Conservation (phyloP, 805 yeast genomes). For the Myxozyma neglecta region DNA sequence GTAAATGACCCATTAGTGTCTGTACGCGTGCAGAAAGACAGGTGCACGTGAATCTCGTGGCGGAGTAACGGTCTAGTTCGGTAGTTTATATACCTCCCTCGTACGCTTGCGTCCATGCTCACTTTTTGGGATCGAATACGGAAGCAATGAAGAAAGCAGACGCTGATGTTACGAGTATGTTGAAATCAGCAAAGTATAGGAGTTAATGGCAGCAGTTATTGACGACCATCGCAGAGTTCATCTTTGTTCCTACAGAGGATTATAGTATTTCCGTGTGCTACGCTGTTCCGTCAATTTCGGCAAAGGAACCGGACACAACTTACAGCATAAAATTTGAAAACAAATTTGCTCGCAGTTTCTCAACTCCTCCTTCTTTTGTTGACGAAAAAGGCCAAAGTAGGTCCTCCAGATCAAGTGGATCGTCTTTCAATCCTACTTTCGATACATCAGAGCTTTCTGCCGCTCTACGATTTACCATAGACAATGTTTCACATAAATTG, state of each 20-base stretch:
- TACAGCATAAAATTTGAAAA: too few relatives aligned
- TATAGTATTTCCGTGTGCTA: not conserved
- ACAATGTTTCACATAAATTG: constrained; percentile 1
- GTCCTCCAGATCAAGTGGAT: too few relatives aligned
- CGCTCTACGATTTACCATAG: not conserved
- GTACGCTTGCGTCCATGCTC: too few relatives aligned
- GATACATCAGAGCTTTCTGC: not conserved
- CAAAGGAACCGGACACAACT: too few relatives aligned
- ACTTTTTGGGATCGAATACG: too few relatives aligned
- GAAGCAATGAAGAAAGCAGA: constrained; percentile 1
- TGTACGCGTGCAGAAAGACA: too few relatives aligned
- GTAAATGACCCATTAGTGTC: too few relatives aligned
- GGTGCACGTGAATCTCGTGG: too few relatives aligned
- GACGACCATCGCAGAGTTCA: not conserved
- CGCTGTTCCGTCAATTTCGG: not conserved
- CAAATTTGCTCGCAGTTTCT: too few relatives aligned
- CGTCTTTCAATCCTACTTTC: not conserved
- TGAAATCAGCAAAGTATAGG: not conserved
- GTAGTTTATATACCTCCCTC: not conserved
- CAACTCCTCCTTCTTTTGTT: too few relatives aligned
- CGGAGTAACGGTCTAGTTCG: too few relatives aligned
- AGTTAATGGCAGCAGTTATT: not conserved
- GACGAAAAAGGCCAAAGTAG: too few relatives aligned
- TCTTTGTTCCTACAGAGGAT: not conserved
- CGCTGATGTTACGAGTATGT: constrained; percentile 2